Evolutionary conservation across 192 early-diverging fungal species (phyloP), one percentile per base, ranked within the genome.

Genomic region (Linderina pennispora): DNA sequence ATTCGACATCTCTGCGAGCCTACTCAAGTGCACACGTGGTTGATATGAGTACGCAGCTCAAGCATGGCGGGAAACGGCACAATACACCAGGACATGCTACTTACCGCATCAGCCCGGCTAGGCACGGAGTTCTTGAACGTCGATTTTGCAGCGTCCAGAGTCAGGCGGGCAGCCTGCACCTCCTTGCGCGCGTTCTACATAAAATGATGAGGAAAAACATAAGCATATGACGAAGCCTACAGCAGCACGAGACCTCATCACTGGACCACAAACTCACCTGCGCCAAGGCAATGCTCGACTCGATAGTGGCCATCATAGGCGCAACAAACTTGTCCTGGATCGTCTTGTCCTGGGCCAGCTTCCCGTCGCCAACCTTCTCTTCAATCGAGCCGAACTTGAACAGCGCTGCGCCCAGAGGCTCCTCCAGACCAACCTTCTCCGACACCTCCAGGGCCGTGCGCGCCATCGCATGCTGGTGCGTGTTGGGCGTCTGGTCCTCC

Each of bases 321-420:
- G 82, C 71, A 33, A 85, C 74, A 62, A 96, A 94, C 61, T 83
- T 84, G 25, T 52, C 58, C 20, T 70, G 58, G 48, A 93, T 85
- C 8, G 78, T 73, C 7, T 76, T 48, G 58, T 94, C 90, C 87
- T 83, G 78, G 38, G 74, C 76, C 16, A 92, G 36, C 45, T 90
- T 80, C 23, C 80, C 77, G 13, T 86, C 80, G 22, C 92, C 96
- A 28, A 97, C 79, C 51, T 81, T 81, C 36, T 97, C 92, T 45
- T 91, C 80, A 20, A 87, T 81, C n/a, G 77, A 70, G 0, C 84
- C 88, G 58, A 90, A 88, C 68, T 92, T 93, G 50, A 79, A 80
- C 62, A 97, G 61, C 3, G 91, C 92, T 8, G 82, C 82, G 8
- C 90, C 90, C 44, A 93, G 61, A 0, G 92, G 92, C 55, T 94